Evolutionary conservation across 2,329 filamentous ascomycete genomes (phyloP).

Genomic region (Exophiala spinifera): DNA sequence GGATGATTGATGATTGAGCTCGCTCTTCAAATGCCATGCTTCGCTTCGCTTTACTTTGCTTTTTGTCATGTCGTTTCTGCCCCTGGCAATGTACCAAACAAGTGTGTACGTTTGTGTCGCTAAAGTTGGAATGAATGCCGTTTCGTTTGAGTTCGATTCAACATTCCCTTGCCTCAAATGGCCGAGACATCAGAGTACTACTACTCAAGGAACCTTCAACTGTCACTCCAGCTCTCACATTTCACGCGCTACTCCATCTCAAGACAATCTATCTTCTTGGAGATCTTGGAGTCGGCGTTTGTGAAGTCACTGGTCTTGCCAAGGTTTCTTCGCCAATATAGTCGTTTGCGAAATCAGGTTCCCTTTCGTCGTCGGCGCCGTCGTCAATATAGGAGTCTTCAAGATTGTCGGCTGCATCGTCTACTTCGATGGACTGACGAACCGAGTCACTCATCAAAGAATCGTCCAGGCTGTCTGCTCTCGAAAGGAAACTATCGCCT

Average conservation of each 20-base stretch:
- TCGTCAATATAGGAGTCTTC: constrained; percentile 29
- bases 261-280: neutral
- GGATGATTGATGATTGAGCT: too few relatives aligned
- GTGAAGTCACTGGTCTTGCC: neutral
- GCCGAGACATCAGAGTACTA: too few relatives aligned
- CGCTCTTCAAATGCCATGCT: neutral
- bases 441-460: constrained; percentile 46
- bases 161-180: too few relatives aligned
- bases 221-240: neutral
- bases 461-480: constrained; percentile 50
- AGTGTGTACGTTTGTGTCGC: neutral
- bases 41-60: neutral
- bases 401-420: constrained; percentile 20
- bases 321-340: constrained; percentile 21
- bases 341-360: constrained; percentile 25
- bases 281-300: constrained; percentile 6
- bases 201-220: too few relatives aligned
- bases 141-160: too few relatives aligned
- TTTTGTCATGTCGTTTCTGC: too few relatives aligned
- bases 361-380: constrained; percentile 46
- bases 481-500: constrained; percentile 57
- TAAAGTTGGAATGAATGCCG: too few relatives aligned
- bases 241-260: neutral
- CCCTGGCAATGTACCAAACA: neutral
- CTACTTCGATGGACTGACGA: constrained; percentile 45